These are phyloP conservation scores for Kodamaea alishanica DNA, from an alignment of 1,139 yeast species.

Conservation along the genomic window DNA sequence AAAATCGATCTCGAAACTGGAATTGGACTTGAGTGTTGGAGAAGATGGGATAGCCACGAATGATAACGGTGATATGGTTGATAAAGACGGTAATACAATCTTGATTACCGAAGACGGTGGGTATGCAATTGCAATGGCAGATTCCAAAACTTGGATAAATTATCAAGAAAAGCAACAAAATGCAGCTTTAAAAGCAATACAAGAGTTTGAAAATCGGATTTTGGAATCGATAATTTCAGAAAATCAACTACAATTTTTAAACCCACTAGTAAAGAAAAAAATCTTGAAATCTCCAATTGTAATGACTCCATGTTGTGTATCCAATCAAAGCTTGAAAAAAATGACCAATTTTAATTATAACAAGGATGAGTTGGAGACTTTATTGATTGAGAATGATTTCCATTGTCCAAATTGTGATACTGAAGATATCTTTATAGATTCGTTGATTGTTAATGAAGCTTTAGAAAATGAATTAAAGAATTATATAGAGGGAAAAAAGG, in stretches of 20 bases:
- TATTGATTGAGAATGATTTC: constrained; percentile 78
- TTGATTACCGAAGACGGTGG: constrained; percentile 94
- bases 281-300: constrained; percentile 67
- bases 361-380: constrained; percentile 56
- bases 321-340: constrained; percentile 54
- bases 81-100: constrained; percentile 64
- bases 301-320: constrained; percentile 79
- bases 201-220: constrained; percentile 37
- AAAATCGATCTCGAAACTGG: constrained; percentile 61
- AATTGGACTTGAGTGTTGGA: constrained; percentile 48
- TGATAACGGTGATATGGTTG: constrained; percentile 48
- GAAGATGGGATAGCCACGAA: constrained; percentile 45
- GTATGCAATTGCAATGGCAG: constrained; percentile 93
- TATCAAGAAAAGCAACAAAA: constrained; percentile 68
- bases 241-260: constrained; percentile 43
- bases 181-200: constrained; percentile 47
- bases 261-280: constrained; percentile 61
- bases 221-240: constrained; percentile 37
- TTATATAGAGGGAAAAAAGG: constrained; percentile 46
- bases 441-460: constrained; percentile 58
- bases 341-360: constrained; percentile 38
- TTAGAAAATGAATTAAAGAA: constrained; percentile 51
- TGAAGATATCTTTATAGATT: constrained; percentile 73
- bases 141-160: constrained; percentile 84
- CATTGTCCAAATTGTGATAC: constrained; percentile 83